Base-by-base conservation (phyloP, 768 basidiomycete species). In the Amanita phalloides region DNA sequence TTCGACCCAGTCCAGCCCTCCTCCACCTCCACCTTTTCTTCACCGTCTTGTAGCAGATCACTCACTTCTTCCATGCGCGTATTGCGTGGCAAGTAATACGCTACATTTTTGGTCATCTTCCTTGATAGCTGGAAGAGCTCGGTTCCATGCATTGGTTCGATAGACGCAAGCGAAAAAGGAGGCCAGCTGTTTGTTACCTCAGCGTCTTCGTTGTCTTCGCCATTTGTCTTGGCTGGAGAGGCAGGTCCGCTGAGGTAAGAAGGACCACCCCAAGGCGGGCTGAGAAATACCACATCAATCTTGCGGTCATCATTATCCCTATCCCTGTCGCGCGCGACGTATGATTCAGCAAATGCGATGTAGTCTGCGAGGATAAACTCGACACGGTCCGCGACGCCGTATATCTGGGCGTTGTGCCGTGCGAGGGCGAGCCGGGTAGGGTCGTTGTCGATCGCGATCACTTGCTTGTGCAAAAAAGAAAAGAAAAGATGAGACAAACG, bases 1-100 rank as follows among this genome's bases (percentile, higher is more conserved):
- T 95, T 95, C 8, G 73, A 73, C 2, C 91, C 86, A 84, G 90
- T 95, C 93, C 92, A 97, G 64, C 90, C 90, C 66, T 98, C 95
- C 62, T 98, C 93, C 6, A 97, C 77, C 66, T 97, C 95, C 8
- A 95, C 76, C 65, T 66, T 72, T 65, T 92, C 90, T 36, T 45
- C 25, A 52, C 48, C 35, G 53, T 45, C 17, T 6, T 50, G 48
- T 56, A 64, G 55, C 50, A 63, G 60, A 23, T 32, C 67, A 0
- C 84, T 76, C 37, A 96, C 74, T 62, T 98, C 90, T 6, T 81
- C 68, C 13, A 97, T 60, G 48, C 72, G 71, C 1, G 81, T 75
- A 62, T 97, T 97, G 36, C 88, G 75, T 3, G 96, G 96, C 17
- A 98, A 73, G 62, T 80, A 99, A 64, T 83, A 94, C 0, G 93